phyloP scores from a whole-genome alignment of 108 stramenopile species.

The Nitzschia palea region DNA sequence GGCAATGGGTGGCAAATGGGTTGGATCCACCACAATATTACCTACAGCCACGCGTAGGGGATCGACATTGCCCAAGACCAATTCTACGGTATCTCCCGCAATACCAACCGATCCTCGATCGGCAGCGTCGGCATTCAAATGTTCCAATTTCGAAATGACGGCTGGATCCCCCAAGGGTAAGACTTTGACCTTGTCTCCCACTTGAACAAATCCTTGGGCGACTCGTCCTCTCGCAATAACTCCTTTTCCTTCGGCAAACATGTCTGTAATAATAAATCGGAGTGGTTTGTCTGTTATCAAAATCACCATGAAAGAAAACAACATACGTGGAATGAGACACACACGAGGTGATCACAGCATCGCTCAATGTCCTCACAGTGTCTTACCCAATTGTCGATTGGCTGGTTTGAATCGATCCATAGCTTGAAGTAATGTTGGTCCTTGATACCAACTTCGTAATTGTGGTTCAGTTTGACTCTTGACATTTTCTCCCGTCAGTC shows the following conservation, averaged over 20 bases:
- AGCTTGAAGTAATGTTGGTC: constrained; percentile 92
- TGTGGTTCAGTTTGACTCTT: constrained; percentile 19
- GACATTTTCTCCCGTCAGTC: constrained; percentile 97
- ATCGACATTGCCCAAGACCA: constrained; percentile 76
- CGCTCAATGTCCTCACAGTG: no score
- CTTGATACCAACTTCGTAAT: constrained; percentile 89
- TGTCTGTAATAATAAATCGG: constrained; percentile 90
- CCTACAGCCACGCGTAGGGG: constrained; percentile 70
- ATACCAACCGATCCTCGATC: constrained; percentile 51
- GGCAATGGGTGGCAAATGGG: constrained; percentile 64
- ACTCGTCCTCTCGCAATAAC: constrained; percentile 72
- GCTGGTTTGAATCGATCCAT: constrained; percentile 92
- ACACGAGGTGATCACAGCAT: constrained; percentile 92
- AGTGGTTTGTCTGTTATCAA: constrained; percentile 79
- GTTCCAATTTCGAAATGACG: constrained; percentile 61
- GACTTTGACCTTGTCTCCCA: constrained; percentile 67
- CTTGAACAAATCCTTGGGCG: constrained; percentile 73
- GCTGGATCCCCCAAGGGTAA: constrained; percentile 84
- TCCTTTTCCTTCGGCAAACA: constrained; percentile 76
- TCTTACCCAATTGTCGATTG: constrained; percentile 55
- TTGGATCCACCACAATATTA: constrained; percentile 70
- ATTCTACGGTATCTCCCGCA: constrained; percentile 90
- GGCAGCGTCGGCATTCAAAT: constrained; percentile 27
- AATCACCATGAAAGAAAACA: no score
- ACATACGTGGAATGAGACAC: constrained; percentile 88